phyloP scores from a whole-genome alignment of 176 grass and related monocot species.

The Echinochloa phyllopogon region DNA sequence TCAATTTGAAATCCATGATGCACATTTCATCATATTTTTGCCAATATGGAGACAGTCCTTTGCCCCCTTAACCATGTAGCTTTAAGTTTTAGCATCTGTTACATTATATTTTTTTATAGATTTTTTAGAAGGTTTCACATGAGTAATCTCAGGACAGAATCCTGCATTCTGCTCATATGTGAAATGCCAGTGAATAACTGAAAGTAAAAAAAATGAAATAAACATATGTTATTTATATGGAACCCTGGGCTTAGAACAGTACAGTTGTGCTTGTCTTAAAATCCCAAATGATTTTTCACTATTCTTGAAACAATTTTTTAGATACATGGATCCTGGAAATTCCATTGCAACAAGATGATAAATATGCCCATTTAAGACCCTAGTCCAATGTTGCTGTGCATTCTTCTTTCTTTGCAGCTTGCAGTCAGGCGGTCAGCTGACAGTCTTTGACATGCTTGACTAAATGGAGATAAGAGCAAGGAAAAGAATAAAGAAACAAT shows the following conservation, averaged over 20 bases:
- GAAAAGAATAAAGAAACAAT: background rate
- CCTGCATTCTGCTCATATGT: conserved; percentile 9
- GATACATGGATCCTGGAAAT: conserved; percentile 13
- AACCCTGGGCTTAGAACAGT: conserved; percentile 2
- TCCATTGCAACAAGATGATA: background rate
- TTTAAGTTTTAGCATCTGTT: background rate
- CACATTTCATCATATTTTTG: background rate
- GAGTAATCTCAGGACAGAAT: background rate
- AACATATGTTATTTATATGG: background rate
- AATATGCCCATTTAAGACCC: background rate
- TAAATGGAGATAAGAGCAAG: conserved; percentile 1
- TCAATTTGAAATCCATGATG: background rate
- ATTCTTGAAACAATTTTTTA: background rate
- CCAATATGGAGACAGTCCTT: background rate
- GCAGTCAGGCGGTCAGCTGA: conserved; percentile 10
- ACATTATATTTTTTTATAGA: background rate
- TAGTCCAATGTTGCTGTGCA: conserved; percentile 6
- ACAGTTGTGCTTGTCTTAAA: background rate
- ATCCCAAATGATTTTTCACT: conserved; percentile 16
- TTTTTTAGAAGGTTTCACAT: conserved; percentile 23
- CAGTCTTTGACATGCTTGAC: conserved; percentile 16
- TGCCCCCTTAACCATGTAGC: background rate
- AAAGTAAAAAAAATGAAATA: conserved; percentile 4
- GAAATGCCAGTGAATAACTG: conserved; percentile 9
- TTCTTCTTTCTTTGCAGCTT: conserved; percentile 43